Evolutionary conservation across 352 stramenopile species (phyloP).

Genomic region (Globisporangium irregulare): DNA sequence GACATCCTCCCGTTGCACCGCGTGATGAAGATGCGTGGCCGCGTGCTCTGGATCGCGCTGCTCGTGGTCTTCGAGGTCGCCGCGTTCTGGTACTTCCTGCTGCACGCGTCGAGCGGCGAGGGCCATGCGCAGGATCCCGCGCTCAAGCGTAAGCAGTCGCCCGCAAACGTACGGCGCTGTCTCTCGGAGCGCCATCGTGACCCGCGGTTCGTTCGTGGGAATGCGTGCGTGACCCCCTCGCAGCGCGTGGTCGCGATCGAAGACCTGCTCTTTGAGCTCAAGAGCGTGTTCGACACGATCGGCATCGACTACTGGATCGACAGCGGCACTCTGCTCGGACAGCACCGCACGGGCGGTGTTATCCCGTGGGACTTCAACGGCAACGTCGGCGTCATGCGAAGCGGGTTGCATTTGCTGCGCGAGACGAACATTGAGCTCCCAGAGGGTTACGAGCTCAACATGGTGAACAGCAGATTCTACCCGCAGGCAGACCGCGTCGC

Average conservation of each 20-base stretch:
- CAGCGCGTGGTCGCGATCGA: constrained; percentile 32
- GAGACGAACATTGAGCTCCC: constrained; percentile 26
- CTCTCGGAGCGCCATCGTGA: constrained; percentile 35
- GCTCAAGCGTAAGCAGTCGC: constrained; percentile 14
- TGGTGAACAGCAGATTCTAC: constrained; percentile 41
- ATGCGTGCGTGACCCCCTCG: constrained; percentile 33
- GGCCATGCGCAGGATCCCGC: constrained; percentile 15
- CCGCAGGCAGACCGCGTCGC: constrained; percentile 22
- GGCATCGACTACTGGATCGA: constrained; percentile 51
- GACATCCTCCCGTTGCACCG: constrained; percentile 2
- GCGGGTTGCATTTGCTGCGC: constrained; percentile 14
- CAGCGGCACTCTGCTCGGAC: constrained; percentile 49
- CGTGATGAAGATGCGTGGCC: constrained; percentile 3
- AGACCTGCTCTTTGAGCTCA: constrained; percentile 38
- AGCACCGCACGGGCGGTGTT: constrained; percentile 40
- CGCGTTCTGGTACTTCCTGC: constrained; percentile 37
- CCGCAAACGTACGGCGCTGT: constrained; percentile 32
- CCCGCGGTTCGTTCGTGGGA: constrained; percentile 27
- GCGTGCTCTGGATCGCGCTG: constrained; percentile 25
- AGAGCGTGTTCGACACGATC: constrained; percentile 31
- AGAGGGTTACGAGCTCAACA: constrained; percentile 37
- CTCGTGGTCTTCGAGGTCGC: constrained; percentile 33
- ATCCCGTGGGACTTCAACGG: constrained; percentile 54
- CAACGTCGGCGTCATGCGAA: constrained; percentile 32
- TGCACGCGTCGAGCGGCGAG: constrained; percentile 23